These are phyloP conservation scores for Pilobolus umbonatus DNA, from an alignment of 192 early-diverging fungal species.

Conservation along the genomic window DNA sequence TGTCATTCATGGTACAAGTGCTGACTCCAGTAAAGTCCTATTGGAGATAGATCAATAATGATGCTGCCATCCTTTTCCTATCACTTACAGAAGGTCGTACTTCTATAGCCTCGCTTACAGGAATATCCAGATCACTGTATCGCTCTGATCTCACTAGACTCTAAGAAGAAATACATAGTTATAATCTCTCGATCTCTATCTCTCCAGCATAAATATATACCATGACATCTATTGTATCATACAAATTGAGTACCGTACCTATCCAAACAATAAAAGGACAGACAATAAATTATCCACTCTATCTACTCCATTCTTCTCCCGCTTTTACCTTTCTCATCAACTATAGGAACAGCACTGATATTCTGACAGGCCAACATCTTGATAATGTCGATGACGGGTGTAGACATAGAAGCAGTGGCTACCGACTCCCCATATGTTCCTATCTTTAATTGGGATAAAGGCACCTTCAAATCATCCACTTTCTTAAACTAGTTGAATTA, in stretches of 20 bases:
- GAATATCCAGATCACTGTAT: slow-evolving; percentile 74
- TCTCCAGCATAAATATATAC: slow-evolving; percentile 34
- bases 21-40: slow-evolving; percentile 90
- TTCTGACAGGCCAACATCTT: slow-evolving; percentile 82
- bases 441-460: slow-evolving; percentile 47
- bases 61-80: too few species aligned
- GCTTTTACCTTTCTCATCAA: slow-evolving; percentile 63
- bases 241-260: slow-evolving; percentile 81
- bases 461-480: slow-evolving; percentile 19
- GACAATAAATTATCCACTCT: not conserved
- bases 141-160: slow-evolving; percentile 61
- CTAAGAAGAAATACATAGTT: slow-evolving; percentile 24
- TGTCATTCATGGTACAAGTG: slow-evolving; percentile 81
- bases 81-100: slow-evolving; percentile 62
- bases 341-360: slow-evolving; percentile 88
- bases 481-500: slow-evolving; percentile 18
- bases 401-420: slow-evolving; percentile 71
- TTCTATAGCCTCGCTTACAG: slow-evolving; percentile 77
- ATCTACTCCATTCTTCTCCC: not conserved
- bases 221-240: slow-evolving; percentile 94
- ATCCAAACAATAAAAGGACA: not conserved
- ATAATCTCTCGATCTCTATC: not conserved
- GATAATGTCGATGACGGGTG: slow-evolving; percentile 81
- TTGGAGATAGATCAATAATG: too few species aligned
- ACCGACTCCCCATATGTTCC: slow-evolving; percentile 76